A percentile compares a stretch with the other conserved stretches of the same genome.
phyloP scores from a whole-genome alignment of 2,329 filamentous ascomycete genomes.

The Claviceps cyperi region DNA sequence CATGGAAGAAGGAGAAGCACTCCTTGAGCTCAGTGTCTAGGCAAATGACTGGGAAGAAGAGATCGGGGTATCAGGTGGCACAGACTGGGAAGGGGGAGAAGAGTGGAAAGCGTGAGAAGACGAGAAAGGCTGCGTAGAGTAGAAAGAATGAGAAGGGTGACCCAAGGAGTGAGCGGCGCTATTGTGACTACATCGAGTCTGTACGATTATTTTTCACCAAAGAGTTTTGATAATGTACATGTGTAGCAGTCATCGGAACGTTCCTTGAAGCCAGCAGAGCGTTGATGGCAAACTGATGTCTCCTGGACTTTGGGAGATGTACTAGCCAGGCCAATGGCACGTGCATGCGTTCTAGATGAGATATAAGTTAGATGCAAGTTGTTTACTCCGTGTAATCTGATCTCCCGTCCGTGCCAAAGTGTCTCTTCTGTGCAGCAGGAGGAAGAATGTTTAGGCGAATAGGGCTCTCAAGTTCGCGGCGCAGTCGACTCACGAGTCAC shows the following conservation, averaged over 20 bases:
- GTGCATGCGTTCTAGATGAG: neutral
- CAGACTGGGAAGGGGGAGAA: no score
- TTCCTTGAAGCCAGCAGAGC: no score
- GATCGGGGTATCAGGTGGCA: no score
- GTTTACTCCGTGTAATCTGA: neutral
- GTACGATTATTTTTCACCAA: conserved; percentile 17
- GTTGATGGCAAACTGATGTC: no score
- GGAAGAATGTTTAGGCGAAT: neutral
- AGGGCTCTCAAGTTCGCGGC: neutral
- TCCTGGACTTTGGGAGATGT: neutral
- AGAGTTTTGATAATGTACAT: neutral
- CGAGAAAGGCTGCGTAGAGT: no score
- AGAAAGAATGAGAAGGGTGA: conserved; percentile 8
- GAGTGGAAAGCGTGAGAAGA: no score
- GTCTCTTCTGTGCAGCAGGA: no score
- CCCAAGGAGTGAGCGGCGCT: conserved; percentile 6
- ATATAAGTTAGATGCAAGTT: neutral
- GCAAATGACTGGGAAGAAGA: conserved; percentile 10
- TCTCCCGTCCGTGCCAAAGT: no score
- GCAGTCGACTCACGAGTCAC: neutral
- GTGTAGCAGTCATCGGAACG: neutral
- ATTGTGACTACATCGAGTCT: conserved; percentile 4
- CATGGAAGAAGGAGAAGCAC: conserved; percentile 32
- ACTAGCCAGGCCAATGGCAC: no score
- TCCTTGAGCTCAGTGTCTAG: conserved; percentile 22